These are phyloP conservation scores for Spathaspora boniae DNA, from an alignment of 805 yeast species.

Conservation along the genomic window DNA sequence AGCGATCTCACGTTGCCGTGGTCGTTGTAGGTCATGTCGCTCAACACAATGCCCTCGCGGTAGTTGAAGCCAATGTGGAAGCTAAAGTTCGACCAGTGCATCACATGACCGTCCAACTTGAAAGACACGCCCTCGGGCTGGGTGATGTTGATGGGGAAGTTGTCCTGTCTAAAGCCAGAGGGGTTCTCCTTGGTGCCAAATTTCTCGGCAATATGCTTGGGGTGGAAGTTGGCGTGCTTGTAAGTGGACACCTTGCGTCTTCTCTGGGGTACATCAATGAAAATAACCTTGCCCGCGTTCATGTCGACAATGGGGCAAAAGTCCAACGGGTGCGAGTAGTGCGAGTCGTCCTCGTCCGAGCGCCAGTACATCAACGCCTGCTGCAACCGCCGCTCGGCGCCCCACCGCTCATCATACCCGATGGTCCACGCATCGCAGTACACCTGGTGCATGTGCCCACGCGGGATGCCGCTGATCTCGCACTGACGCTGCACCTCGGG, in stretches of 20 bases:
- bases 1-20: slow-evolving; percentile 70
- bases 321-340: slow-evolving; percentile 72
- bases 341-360: slow-evolving; percentile 71
- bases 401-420: slow-evolving; percentile 77
- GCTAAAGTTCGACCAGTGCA: slow-evolving; percentile 75
- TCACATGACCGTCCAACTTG: slow-evolving; percentile 62
- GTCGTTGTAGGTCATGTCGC: slow-evolving; percentile 71
- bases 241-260: slow-evolving; percentile 69
- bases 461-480: slow-evolving; percentile 64
- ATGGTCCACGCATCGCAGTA: slow-evolving; percentile 71
- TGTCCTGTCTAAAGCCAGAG: slow-evolving; percentile 54
- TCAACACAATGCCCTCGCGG: slow-evolving; percentile 79
- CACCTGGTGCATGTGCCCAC: slow-evolving; percentile 53
- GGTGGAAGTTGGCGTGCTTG: slow-evolving; percentile 69
- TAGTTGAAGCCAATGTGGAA: slow-evolving; percentile 82
- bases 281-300: slow-evolving; percentile 64
- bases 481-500: slow-evolving; percentile 73
- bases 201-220: slow-evolving; percentile 57
- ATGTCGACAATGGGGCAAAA: slow-evolving; percentile 81
- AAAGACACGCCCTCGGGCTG: slow-evolving; percentile 85
- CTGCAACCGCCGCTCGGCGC: slow-evolving; percentile 68
- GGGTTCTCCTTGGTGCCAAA: slow-evolving; percentile 49
- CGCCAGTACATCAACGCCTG: slow-evolving; percentile 81
- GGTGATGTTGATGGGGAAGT: slow-evolving; percentile 64
- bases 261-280: slow-evolving; percentile 69